Conservation (phyloP, 1,284 basidiomycete species). For the Pisolithus thermaeus region DNA sequence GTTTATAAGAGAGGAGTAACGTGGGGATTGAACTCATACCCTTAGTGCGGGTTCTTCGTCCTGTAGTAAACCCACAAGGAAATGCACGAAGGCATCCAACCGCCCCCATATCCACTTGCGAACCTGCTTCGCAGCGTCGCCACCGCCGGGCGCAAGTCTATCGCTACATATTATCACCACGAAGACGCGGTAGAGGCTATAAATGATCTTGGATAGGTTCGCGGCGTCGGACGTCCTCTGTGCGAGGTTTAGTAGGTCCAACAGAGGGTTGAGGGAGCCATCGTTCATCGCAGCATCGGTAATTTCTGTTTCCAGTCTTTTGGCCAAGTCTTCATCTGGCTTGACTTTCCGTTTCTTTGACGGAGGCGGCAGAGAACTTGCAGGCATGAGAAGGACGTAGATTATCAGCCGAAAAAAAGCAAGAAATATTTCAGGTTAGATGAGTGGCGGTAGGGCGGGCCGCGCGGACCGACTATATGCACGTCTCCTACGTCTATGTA, state of each 20-base stretch:
- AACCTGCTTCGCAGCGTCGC: slow-evolving; percentile 59
- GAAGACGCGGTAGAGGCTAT: slow-evolving; percentile 80
- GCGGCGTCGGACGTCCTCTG: slow-evolving; percentile 39
- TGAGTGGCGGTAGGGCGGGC: too few relatives aligned
- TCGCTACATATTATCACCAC: slow-evolving; percentile 58
- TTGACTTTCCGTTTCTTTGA: slow-evolving; percentile 50
- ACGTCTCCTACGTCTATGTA: neutral
- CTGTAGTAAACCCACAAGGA: slow-evolving; percentile 64
- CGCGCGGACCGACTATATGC: neutral
- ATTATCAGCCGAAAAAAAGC: slow-evolving; percentile 29
- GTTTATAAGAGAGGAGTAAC: slow-evolving; percentile 4
- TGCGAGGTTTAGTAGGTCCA: slow-evolving; percentile 66
- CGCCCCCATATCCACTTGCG: slow-evolving; percentile 73
- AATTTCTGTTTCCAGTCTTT: slow-evolving; percentile 48
- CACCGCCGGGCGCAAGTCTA: slow-evolving; percentile 43
- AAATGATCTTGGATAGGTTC: slow-evolving; percentile 70
- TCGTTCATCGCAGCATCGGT: slow-evolving; percentile 44
- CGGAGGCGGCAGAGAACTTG: slow-evolving; percentile 49
- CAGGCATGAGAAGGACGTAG: slow-evolving; percentile 18
- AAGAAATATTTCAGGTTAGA: too few relatives aligned
- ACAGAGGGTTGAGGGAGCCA: slow-evolving; percentile 72
- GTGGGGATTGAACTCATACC: slow-evolving; percentile 33
- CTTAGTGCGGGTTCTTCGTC: slow-evolving; percentile 64
- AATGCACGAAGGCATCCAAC: slow-evolving; percentile 59
- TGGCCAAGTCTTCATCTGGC: slow-evolving; percentile 30